Evolutionary conservation across 208 protist genomes (phyloP).

Genomic region (Crithidia bombi): DNA sequence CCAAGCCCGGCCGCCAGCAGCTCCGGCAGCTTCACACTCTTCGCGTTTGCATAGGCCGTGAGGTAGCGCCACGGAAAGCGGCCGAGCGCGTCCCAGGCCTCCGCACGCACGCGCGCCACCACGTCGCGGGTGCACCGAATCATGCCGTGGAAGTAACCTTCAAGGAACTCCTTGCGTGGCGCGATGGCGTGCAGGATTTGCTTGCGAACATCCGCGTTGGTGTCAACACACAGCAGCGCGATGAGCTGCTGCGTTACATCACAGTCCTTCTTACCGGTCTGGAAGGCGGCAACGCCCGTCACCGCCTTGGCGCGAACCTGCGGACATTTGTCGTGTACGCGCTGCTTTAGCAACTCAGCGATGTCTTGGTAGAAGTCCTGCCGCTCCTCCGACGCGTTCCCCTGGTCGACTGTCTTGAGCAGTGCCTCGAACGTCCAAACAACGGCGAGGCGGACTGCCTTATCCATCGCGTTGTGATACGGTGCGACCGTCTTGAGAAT

Average conservation of each 20-base stretch:
- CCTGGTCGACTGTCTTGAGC: slow-evolving; percentile 80
- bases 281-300: slow-evolving; percentile 73
- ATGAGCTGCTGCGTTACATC: slow-evolving; percentile 90
- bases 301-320: slow-evolving; percentile 75
- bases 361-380: slow-evolving; percentile 86
- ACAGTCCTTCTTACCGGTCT: slow-evolving; percentile 82
- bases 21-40: slow-evolving; percentile 54
- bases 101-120: slow-evolving; percentile 77
- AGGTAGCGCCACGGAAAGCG: slow-evolving; percentile 89
- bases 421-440: slow-evolving; percentile 72
- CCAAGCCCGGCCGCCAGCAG: slow-evolving; percentile 64
- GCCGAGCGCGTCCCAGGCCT: slow-evolving; percentile 86
- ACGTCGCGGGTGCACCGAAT: slow-evolving; percentile 75
- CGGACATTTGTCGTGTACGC: slow-evolving; percentile 79
- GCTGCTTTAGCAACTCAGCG: slow-evolving; percentile 81
- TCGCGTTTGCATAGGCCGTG: slow-evolving; percentile 71
- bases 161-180: slow-evolving; percentile 83
- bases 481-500: slow-evolving; percentile 58
- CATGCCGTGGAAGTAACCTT: slow-evolving; percentile 90
- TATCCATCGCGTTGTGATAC: slow-evolving; percentile 88
- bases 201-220: slow-evolving; percentile 78
- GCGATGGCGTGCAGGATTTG: slow-evolving; percentile 76
- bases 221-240: slow-evolving; percentile 81
- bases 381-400: slow-evolving; percentile 74
- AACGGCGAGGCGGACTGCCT: slow-evolving; percentile 79